Conservation (phyloP, 441 rosid genomes). For the Macaranga tanarius region DNA sequence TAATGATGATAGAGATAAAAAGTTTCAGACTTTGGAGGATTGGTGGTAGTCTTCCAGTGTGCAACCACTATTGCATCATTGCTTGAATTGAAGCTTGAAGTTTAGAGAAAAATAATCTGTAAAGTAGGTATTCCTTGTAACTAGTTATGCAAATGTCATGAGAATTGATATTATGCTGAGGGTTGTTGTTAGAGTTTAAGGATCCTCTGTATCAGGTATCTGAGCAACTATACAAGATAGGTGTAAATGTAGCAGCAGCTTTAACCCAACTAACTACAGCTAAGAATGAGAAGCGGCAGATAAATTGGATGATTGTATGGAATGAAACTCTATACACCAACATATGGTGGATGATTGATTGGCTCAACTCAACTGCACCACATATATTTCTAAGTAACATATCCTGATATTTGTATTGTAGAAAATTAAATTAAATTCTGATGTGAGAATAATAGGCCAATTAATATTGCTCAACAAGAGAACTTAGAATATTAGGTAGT, state of each 20-base stretch:
- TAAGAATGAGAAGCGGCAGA: background rate
- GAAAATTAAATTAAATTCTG: constrained; percentile 5
- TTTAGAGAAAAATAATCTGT: background rate
- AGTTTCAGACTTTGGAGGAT: background rate
- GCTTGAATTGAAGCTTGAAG: background rate
- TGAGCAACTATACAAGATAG: background rate
- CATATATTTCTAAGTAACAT: background rate
- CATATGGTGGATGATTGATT: background rate
- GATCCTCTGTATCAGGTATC: background rate
- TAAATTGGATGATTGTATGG: background rate
- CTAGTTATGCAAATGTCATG: too few relatives aligned
- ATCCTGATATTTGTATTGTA: background rate
- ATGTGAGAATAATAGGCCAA: background rate
- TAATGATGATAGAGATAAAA: background rate
- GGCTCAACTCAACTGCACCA: background rate
- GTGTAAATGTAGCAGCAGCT: background rate
- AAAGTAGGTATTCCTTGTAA: background rate
- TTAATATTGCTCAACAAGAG: background rate
- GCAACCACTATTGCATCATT: background rate
- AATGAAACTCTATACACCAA: background rate
- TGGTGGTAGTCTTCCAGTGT: background rate
- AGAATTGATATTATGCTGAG: too few relatives aligned
- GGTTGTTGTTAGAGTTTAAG: background rate
- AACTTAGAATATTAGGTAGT: background rate
- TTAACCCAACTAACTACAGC: background rate